Base-by-base conservation (phyloP, 2,329 filamentous ascomycete species). In the Paraphaeosphaeria sporulosa region DNA sequence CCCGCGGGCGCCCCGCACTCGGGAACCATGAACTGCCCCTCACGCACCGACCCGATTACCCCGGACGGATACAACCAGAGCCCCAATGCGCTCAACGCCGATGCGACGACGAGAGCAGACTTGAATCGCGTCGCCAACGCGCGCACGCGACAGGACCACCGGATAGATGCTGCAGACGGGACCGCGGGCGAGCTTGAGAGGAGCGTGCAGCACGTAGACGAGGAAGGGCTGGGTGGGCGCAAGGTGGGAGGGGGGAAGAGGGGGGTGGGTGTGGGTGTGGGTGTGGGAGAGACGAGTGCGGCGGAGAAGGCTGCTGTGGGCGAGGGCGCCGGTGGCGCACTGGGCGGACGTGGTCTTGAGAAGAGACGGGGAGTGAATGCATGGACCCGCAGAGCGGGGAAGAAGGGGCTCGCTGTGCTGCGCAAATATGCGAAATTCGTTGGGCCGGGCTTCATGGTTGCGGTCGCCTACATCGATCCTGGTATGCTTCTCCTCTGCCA, bases 361-460 rank as follows among this genome's bases (percentile, higher is more conserved):
- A 58, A 42, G 32, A 44, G 47, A 48, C 38, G 27, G n/a, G 10
- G 9, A 5, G 34, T 15, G n/a, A n/a, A 49, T 51, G 34, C 61
- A n/a, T 21, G 19, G 25, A 19, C 21, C 36, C 57, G 47, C 21
- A 49, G 25, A 1, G 25, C 60, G n/a, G 32, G 25, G 17, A 42
- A 48, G 38, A 65, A 55, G 27, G 59, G 50, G 2, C 21, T 57
- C 34, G 56, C 57, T 7, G 63, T 76, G 17, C 23, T 85, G 46
- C 53, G 78, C 64, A 87, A 84, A 42, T 86, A 86, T 69, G 72
- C 79, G 46, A 82, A 79, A 63, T 89, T 91, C 74, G 77, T 91
- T 51, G 89, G 89, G 0, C 89, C 89, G 10, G 89, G 89, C 1
- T 90, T 90, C 71, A 86, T 91, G 77, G 76, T 83, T 36, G 76